Evolutionary conservation across 495 filamentous ascomycete genomes (phyloP), one percentile per base, ranked within the genome.

Genomic region (Lichenothelia convexa): DNA sequence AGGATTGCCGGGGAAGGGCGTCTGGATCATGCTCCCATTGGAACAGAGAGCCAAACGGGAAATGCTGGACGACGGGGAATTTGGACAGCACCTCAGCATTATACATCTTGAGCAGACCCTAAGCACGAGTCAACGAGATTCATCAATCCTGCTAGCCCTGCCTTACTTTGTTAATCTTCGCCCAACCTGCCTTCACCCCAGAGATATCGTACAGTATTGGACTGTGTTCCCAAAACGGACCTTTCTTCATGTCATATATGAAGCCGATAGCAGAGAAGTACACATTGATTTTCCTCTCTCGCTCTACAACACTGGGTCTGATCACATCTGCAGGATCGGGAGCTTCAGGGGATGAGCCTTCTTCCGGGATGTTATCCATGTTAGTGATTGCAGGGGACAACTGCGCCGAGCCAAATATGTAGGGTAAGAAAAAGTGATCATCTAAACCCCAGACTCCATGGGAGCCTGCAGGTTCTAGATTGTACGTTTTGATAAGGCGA

Each of bases 221-320:
- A 40, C 81, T 91, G 49, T 99, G 89, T 47, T 95, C 89, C 91
- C 89, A 95, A 56, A 99, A 99, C 1, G 91, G 89, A 0, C 89
- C 89, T 36, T 63, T 83, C 54, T 99, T 99, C 35, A 99, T 89
- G 59, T 95, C 91, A 53, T 93, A 78, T 49, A 99, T 94, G 59
- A 99, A 99, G 6, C 82, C 86, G 43, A 99, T 69, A n/a, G 89
- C 91, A n/a, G 75, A 77, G 62, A 94, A 99, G 55, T 99, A 99
- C 63, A 99, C 70, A 54, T 94, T 93, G 11, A 47, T 61, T 35
- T 64, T 61, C 36, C 82, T 63, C 51, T 85, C 72, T 29, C 65
- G 58, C 30, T 80, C 65, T 20, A 93, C 85, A 12, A 71, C 53
- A 18, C 56, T 58, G 2, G 60, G 47, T 44, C 84, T 85, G 8